Base-by-base conservation (phyloP, 768 basidiomycete species). In the Steccherinum ochraceum region DNA sequence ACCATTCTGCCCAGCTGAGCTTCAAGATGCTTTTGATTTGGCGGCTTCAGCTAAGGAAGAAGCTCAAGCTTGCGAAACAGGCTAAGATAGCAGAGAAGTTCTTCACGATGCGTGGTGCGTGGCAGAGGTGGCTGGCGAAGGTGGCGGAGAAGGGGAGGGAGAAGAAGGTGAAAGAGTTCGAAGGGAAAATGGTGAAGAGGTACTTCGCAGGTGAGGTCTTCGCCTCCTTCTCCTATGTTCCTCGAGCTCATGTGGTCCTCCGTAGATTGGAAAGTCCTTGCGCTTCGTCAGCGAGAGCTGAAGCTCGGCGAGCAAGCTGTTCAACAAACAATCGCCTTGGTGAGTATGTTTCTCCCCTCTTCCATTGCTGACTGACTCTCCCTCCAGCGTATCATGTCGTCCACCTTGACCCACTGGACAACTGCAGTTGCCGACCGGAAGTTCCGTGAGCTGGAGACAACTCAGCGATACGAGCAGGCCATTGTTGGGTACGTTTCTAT, bases 401-500 rank as follows among this genome's bases (percentile, higher is more conserved):
- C 67, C 41, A 59, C 73, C 2, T 62, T 92, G 50, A 63, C 67
- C 18, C 68, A 61, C 40, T 93, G 89, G 89, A 88, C 81, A 7
- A 81, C 82, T 56, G 77, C 79, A 4, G 82, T 89, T 5, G 84
- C 90, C 51, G 80, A 80, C 45, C 64, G 87, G 45, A 92, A 90
- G 61, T 73, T 81, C 47, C 78, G 82, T 24, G 87, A 89, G 62
- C 62, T 88, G n/a, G 79, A 86, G 43, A 73, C 80, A 18, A 66
- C 68, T 5, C 80, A 84, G 52, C 72, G 69, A 49, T 67, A 68
- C 50, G 67, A 75, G 20, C 69, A 65, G 27, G 58, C 58, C 12
- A 48, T 74, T 18, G 46, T 75, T 4, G 61, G 60, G 78, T 80
- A 52, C 56, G 66, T 53, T 20, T 10, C 24, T 18, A 19, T 35